Evolutionary conservation across 257 asterid species (phyloP).

Genomic region (Ilex aquifolium): DNA sequence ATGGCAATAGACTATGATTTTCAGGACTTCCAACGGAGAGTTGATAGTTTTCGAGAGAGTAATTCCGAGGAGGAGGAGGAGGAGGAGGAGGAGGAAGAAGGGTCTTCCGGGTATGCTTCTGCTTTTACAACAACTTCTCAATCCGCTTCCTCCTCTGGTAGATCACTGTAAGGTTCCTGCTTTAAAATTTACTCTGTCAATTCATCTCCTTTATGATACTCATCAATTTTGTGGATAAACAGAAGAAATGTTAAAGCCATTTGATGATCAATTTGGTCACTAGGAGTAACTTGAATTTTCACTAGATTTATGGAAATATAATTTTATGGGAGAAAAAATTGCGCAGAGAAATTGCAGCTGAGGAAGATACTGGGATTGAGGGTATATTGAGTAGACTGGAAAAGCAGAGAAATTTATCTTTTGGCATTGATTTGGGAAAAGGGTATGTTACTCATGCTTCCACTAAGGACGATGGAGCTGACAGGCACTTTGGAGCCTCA

Average conservation of each 20-base stretch:
- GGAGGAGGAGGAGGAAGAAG: constrained; percentile 15
- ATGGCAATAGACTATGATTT: constrained; percentile 30
- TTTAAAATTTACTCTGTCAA: constrained; percentile 9
- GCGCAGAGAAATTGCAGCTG: constrained; percentile 44
- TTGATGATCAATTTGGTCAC: not conserved
- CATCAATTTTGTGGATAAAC: not conserved
- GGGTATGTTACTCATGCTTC: constrained; percentile 26
- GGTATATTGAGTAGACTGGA: constrained; percentile 79
- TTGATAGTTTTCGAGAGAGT: constrained; percentile 33
- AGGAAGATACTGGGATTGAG: constrained; percentile 50
- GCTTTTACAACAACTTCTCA: constrained; percentile 21
- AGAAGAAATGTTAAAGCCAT: not conserved
- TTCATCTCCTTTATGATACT: not conserved
- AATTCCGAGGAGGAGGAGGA: constrained; percentile 26
- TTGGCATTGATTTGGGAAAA: constrained; percentile 40
- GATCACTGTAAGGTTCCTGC: constrained; percentile 50
- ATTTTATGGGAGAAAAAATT: constrained; percentile 2
- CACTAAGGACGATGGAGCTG: constrained; percentile 26
- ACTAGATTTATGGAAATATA: no score
- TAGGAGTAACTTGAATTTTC: no score
- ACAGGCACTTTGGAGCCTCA: constrained; percentile 24
- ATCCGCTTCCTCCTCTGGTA: constrained; percentile 32
- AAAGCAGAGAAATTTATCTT: constrained; percentile 58
- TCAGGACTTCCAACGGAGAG: constrained; percentile 43
- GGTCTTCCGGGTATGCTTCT: constrained; percentile 12